phyloP scores from a whole-genome alignment of 331 rosid species.

The Rosa hybrid region DNA sequence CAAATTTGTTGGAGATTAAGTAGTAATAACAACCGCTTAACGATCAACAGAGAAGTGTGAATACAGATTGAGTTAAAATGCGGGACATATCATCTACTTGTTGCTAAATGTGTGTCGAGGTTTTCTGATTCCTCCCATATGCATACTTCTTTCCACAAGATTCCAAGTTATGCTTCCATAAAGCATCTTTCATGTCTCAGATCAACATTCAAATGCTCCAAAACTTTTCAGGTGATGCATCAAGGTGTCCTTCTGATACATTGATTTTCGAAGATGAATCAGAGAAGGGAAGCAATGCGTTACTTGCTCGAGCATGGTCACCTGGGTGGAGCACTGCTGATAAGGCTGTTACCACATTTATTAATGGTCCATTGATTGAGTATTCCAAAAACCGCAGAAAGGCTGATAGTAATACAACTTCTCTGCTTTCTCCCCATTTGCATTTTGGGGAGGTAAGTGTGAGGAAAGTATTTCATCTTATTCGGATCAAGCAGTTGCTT shows the following conservation, averaged over 20 bases:
- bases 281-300: slow-evolving; percentile 95
- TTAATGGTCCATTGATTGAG: slow-evolving; percentile 76
- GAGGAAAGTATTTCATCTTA: slow-evolving; percentile 84
- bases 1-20: background rate
- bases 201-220: slow-evolving; percentile 9
- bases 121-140: background rate
- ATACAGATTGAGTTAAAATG: background rate
- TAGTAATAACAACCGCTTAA: background rate
- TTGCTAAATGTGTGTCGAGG: no score
- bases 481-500: slow-evolving; percentile 78
- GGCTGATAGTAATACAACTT: slow-evolving; percentile 87
- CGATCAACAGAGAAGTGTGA: background rate
- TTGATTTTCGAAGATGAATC: slow-evolving; percentile 79
- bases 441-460: slow-evolving; percentile 97
- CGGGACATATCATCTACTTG: background rate
- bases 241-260: slow-evolving; percentile 60
- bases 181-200: slow-evolving; percentile 12
- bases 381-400: slow-evolving; percentile 72
- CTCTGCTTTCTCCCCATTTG: slow-evolving; percentile 88
- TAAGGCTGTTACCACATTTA: slow-evolving; percentile 70
- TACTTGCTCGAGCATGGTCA: slow-evolving; percentile 95
- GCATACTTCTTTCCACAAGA: background rate
- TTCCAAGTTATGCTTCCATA: background rate
- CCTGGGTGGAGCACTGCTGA: slow-evolving; percentile 97
- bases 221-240: slow-evolving; percentile 64